Evolutionary conservation across 495 filamentous ascomycete species (phyloP), one percentile per base, ranked within the genome.

Genomic region (Trichoderma orchidacearum): DNA sequence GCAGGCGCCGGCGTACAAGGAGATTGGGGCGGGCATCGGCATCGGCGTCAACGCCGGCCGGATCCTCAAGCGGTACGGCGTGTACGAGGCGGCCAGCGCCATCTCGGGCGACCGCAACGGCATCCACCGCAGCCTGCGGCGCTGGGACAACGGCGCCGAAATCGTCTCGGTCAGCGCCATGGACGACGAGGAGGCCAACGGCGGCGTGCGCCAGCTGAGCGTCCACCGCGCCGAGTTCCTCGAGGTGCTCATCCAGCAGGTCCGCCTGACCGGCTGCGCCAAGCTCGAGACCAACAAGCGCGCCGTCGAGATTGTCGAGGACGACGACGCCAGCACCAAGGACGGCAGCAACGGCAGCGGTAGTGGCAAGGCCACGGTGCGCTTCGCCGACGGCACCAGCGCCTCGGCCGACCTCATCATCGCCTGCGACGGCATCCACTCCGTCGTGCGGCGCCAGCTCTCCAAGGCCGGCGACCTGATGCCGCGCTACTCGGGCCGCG

Each of bases 371-470:
- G 57, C 48, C 3, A 51, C 41, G 0, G 41, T 58, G 4, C 48
- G 25, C 11, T 73, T 75, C 55, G 64, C 59, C 18, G 72, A 75
- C 53, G 71, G 70, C 13, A 63, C 63, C 7, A 64, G 60, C 17
- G 64, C 34, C 8, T 45, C 38, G 0, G 72, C 70, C 2, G 55
- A 58, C 1, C 64, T 66, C 18, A 58, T 77, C 13, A 62, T 77
- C 25, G 74, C 72, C 1, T 68, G 70, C 0, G 73, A 77, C 35
- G 73, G 75, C 5, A 74, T 75, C 50, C 72, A 77, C 53, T 72
- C 71, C 1, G 56, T 59, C 11, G 68, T 77, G 5, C 71, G 71
- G 11, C 53, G 38, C 8, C 58, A 59, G 21, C 23, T 59, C 9
- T 36, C 45, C 34, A 31, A 32, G 30, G 58, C 21, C 55, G 31